Conservation (phyloP, 2,329 filamentous ascomycete genomes). For the Penicillium paneum region DNA sequence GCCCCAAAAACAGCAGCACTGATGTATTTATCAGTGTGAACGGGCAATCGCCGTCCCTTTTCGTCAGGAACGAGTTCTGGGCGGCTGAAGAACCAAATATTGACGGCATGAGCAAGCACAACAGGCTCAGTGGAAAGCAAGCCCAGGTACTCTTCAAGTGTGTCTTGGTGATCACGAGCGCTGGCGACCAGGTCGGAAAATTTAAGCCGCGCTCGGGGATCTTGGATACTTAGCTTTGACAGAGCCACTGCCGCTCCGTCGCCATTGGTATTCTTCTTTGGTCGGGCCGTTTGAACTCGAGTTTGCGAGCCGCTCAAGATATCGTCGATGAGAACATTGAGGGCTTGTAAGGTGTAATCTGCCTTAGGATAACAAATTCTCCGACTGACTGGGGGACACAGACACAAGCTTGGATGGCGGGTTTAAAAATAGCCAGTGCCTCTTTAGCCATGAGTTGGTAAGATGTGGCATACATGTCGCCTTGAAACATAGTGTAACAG, state of each 20-base stretch:
- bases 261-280: neutral
- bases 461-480: neutral
- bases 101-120: neutral
- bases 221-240: neutral
- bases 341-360: neutral
- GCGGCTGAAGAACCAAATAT: neutral
- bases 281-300: neutral
- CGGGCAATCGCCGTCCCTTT: neutral
- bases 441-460: neutral
- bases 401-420: neutral
- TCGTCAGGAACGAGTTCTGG: neutral
- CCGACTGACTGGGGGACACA: neutral
- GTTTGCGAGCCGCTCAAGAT: neutral
- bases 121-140: neutral
- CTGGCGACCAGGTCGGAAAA: neutral
- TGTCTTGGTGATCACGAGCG: neutral
- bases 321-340: neutral
- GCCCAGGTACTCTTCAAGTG: neutral
- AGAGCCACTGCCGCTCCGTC: neutral
- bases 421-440: neutral
- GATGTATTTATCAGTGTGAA: neutral
- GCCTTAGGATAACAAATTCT: neutral
- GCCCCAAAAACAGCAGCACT: neutral
- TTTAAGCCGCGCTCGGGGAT: neutral
- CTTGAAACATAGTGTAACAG: neutral